Evolutionary conservation across 2,329 filamentous ascomycete genomes (phyloP).

Genomic region (Botrytis deweyae): DNA sequence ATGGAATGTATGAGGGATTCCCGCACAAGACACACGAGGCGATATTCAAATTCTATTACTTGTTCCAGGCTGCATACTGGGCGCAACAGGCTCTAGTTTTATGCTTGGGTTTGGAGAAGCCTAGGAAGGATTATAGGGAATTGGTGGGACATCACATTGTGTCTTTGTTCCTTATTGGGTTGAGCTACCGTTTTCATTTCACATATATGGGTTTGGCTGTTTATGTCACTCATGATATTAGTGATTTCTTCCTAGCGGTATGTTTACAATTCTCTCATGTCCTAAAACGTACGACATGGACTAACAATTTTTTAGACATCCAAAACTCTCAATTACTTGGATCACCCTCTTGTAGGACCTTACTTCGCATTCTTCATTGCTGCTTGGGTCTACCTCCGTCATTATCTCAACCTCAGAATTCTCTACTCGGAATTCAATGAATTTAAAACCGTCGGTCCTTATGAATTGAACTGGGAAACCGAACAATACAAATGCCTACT

Average conservation of each 20-base stretch:
- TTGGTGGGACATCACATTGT: conserved; percentile 89
- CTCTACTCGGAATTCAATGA: conserved; percentile 72
- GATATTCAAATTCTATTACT: conserved; percentile 89
- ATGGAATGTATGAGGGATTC: conserved; percentile 84
- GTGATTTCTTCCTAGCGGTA: conserved; percentile 92
- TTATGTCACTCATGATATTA: conserved; percentile 91
- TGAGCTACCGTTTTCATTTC: conserved; percentile 95
- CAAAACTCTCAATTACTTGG: conserved; percentile 88
- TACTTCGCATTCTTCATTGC: conserved; percentile 83
- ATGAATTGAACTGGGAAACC: conserved; percentile 71
- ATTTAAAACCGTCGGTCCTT: conserved; percentile 72
- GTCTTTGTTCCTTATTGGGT: conserved; percentile 74
- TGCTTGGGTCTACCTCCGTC: conserved; percentile 85
- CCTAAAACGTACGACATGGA: not conserved
- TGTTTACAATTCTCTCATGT: conserved; percentile 39
- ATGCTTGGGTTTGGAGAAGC: conserved; percentile 83
- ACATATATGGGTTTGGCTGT: conserved; percentile 91
- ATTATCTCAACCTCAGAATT: conserved; percentile 78
- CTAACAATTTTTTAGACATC: conserved; percentile 60
- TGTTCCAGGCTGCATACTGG: conserved; percentile 94
- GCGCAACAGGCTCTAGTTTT: conserved; percentile 91
- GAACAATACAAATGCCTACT: conserved; percentile 75
- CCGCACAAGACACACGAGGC: conserved; percentile 80
- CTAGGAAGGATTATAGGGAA: conserved; percentile 91
- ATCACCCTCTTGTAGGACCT: conserved; percentile 70